A percentile compares a stretch with the other conserved stretches of the same genome.
Conservation (phyloP, 1,284 basidiomycete species). For the Sparassis latifolia region DNA sequence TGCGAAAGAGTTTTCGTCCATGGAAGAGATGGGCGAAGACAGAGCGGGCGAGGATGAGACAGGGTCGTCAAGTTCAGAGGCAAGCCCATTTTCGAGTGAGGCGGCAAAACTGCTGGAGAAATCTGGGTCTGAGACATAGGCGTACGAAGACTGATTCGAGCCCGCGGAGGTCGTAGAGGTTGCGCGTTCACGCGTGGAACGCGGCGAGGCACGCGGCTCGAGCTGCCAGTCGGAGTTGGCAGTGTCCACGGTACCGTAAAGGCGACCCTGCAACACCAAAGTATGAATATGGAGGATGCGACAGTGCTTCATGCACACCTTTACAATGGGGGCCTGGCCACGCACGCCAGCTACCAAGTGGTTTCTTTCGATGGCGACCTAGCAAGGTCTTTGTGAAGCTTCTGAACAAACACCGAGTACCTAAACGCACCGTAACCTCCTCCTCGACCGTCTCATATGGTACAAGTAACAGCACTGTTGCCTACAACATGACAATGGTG, state of each 20-base stretch:
- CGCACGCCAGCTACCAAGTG: slow-evolving; percentile 65
- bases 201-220: slow-evolving; percentile 48
- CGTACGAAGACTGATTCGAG: slow-evolving; percentile 73
- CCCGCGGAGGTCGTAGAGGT: slow-evolving; percentile 66
- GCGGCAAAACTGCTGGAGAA: slow-evolving; percentile 76
- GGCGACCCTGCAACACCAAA: slow-evolving; percentile 43
- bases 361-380: slow-evolving; percentile 68
- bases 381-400: slow-evolving; percentile 2
- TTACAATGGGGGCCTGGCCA: slow-evolving; percentile 61
- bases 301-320: slow-evolving; percentile 34
- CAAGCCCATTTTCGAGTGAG: slow-evolving; percentile 64
- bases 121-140: slow-evolving; percentile 70
- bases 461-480: slow-evolving; percentile 69
- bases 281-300: not conserved
- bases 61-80: slow-evolving; percentile 62
- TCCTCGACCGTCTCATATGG: slow-evolving; percentile 65
- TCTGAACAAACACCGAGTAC: not conserved
- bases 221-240: slow-evolving; percentile 68
- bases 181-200: slow-evolving; percentile 58
- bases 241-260: slow-evolving; percentile 62
- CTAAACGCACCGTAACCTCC: slow-evolving; percentile 52
- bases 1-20: slow-evolving; percentile 34
- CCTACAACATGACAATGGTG: slow-evolving; percentile 32
- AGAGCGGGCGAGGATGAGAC: slow-evolving; percentile 45
- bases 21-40: slow-evolving; percentile 53